A percentile compares a stretch with the other conserved stretches of the same genome.
phyloP scores from a whole-genome alignment of 495 filamentous ascomycete species.

The Xylaria longipes region DNA sequence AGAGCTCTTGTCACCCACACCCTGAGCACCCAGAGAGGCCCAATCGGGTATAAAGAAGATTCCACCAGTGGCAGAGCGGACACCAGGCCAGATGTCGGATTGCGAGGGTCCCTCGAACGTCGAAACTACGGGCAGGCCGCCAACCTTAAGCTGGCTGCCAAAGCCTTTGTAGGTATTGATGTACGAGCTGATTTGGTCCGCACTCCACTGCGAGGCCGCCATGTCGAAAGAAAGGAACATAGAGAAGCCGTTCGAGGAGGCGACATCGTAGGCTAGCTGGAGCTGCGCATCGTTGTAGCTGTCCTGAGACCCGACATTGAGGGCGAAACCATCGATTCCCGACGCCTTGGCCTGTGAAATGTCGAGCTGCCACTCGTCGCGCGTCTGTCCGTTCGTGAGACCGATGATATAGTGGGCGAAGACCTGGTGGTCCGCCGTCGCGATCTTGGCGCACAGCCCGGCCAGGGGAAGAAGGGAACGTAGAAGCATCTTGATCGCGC shows the following conservation, averaged over 20 bases:
- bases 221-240: slow-evolving; percentile 75
- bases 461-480: slow-evolving; percentile 27
- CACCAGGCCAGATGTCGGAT: slow-evolving; percentile 62
- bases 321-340: slow-evolving; percentile 74
- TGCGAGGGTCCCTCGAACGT: slow-evolving; percentile 72
- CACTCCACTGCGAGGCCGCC: slow-evolving; percentile 61
- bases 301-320: slow-evolving; percentile 68
- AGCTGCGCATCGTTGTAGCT: slow-evolving; percentile 57
- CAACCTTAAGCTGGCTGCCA: slow-evolving; percentile 60
- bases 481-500: slow-evolving; percentile 24
- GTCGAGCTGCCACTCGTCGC: slow-evolving; percentile 63
- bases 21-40: slow-evolving; percentile 62
- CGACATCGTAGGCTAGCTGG: slow-evolving; percentile 60
- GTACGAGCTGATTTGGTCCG: slow-evolving; percentile 59
- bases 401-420: slow-evolving; percentile 62
- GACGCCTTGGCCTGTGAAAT: slow-evolving; percentile 64
- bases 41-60: slow-evolving; percentile 70
- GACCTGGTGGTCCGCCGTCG: slow-evolving; percentile 39
- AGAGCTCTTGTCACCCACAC: slow-evolving; percentile 50
- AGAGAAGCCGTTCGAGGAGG: slow-evolving; percentile 61
- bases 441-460: slow-evolving; percentile 30
- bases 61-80: slow-evolving; percentile 57
- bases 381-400: slow-evolving; percentile 49
- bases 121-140: slow-evolving; percentile 67
- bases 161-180: slow-evolving; percentile 63